A percentile compares a stretch with the other conserved stretches of the same genome.
These are phyloP conservation scores for Cyanophora paradoxa DNA, from an alignment of 78 protist species.

Conservation along the genomic window DNA sequence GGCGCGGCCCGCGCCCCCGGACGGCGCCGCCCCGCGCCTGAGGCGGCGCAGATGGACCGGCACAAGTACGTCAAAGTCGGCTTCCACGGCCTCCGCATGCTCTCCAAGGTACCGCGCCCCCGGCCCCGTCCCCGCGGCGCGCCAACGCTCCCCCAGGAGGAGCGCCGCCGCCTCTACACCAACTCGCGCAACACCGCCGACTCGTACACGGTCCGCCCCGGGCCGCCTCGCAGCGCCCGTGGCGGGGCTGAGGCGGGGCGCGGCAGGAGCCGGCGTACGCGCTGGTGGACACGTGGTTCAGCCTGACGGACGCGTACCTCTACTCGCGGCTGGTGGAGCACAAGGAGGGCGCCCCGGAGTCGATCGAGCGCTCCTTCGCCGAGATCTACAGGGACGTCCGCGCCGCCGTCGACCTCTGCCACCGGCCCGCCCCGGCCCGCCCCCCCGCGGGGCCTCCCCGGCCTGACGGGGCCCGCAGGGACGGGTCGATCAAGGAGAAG, in stretches of 20 bases:
- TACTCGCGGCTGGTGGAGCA: not conserved
- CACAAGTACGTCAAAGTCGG: slow-evolving; percentile 30
- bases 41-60: no score
- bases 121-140: not conserved
- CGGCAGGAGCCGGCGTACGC: not conserved
- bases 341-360: not conserved
- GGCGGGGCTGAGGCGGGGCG: no score
- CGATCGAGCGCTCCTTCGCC: no score
- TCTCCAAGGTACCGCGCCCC: not conserved
- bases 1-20: no score
- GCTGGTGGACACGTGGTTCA: not conserved
- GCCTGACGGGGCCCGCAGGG: no score
- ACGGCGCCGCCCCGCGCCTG: no score
- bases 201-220: no score
- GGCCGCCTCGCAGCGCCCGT: no score
- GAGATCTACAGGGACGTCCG: slow-evolving; percentile 1
- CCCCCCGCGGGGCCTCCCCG: no score
- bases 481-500: not conserved
- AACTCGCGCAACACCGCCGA: no score
- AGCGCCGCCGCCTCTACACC: no score
- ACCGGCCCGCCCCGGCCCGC: slow-evolving; percentile 11
- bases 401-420: slow-evolving; percentile 19
- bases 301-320: no score
- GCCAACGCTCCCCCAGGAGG: not conserved
- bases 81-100: not conserved